Evolutionary conservation across 345 rosid species (phyloP), one percentile per base, ranked within the genome.

Genomic region (Psidium friedrichsthalianum): DNA sequence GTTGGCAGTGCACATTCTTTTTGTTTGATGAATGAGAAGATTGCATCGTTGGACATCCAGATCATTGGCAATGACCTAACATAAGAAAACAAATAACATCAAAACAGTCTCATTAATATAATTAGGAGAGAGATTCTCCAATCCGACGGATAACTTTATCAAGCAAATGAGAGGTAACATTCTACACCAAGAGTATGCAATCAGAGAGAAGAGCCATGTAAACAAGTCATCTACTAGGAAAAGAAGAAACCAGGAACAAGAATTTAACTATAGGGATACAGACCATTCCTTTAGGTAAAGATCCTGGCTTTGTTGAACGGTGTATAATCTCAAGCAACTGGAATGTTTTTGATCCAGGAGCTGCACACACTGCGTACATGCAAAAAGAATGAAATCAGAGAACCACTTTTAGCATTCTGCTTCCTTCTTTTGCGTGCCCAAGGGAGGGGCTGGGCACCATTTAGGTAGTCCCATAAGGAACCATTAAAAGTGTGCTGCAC

Each of bases 321-420:
- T 96, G 94, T 32, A 97, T 92, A 82, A 96, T 92, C 89, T 96
- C 98, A 86, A 97, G 98, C 86, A 97, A 88, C 89, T 97, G 98
- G 88, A 97, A 97, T 86, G 99, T 96, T 87, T 97, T 97, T 85
- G 99, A 96, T 88, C 99, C 99, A 74, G 99, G 99, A 44, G 98
- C 99, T 58, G 99, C 98, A 87, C 98, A 97, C 98, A 97, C 99
- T 97, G 89, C 83, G 58, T 69, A 87, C 49, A 49, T 27, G 56
- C 57, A 42, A 84, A 86, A 40, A 78, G 51, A 89, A 74, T 22
- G 15, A 83, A 52, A 83, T 82, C 87, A 85, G 51, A 56, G 18
- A 74, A 32, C 80, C 47, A 69, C 80, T 69, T 36, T 69, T 69
- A 69, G 80, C 25, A 69, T 69, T 56, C 59, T 22, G 25, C 59